A percentile compares a stretch with the other conserved stretches of the same genome.
These are phyloP conservation scores for Suillus bovinus DNA, from an alignment of 768 basidiomycete genomes.

Conservation along the genomic window DNA sequence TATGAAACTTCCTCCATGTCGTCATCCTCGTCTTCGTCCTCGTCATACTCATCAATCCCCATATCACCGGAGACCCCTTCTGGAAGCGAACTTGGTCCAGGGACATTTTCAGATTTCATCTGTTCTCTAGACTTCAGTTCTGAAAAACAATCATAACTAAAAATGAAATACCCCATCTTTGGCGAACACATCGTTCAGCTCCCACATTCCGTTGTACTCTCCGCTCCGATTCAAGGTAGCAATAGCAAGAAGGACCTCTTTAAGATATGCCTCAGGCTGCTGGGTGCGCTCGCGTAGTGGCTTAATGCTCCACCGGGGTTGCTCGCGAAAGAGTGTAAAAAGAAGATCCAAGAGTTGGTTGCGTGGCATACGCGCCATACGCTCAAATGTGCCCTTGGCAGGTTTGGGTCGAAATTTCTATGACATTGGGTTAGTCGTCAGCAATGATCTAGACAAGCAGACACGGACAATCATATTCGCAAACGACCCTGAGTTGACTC, in stretches of 20 bases:
- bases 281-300: constrained; percentile 75
- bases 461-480: constrained; percentile 63
- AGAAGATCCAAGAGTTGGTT: constrained; percentile 86
- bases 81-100: constrained; percentile 36
- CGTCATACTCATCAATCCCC: constrained; percentile 43
- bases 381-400: constrained; percentile 74
- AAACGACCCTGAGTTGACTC: constrained; percentile 63
- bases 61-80: constrained; percentile 20
- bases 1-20: constrained; percentile 75
- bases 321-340: constrained; percentile 75
- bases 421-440: constrained; percentile 10
- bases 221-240: constrained; percentile 78
- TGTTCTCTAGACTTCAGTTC: constrained; percentile 20
- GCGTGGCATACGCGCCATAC: constrained; percentile 88
- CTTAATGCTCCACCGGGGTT: constrained; percentile 81
- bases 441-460: constrained; percentile 5
- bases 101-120: constrained; percentile 49
- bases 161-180: constrained; percentile 53
- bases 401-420: constrained; percentile 68
- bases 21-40: constrained; percentile 52
- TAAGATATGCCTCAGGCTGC: constrained; percentile 86
- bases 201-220: constrained; percentile 79
- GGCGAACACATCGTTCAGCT: constrained; percentile 73
- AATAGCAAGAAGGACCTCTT: constrained; percentile 77
- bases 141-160: constrained; percentile 1